Percentiles rank a stretch among this genome's conserved stretches.
These are phyloP conservation scores for Fusarium dimerum DNA, from an alignment of 2,329 filamentous ascomycete species.

Conservation along the genomic window DNA sequence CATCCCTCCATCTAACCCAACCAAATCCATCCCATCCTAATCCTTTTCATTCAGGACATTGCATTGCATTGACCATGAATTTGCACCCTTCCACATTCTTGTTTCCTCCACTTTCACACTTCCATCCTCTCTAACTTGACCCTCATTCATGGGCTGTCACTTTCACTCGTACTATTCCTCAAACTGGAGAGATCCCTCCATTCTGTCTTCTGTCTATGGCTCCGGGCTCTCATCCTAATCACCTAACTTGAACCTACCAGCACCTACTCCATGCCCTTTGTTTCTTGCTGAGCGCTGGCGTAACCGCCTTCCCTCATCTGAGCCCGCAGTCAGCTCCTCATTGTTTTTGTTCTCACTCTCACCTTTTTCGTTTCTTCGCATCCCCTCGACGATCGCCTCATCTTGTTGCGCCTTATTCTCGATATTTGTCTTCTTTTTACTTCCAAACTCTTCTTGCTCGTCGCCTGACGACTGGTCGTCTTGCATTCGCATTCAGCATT, in stretches of 20 bases:
- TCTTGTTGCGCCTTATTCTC: conserved; percentile 10
- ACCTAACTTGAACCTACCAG: conserved; percentile 20
- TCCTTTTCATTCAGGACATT: too few species aligned
- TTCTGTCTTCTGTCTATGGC: too few species aligned
- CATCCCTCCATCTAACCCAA: too few species aligned
- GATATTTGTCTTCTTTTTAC: conserved; percentile 10
- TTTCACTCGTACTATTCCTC: too few species aligned
- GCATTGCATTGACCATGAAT: neutral
- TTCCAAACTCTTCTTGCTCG: conserved; percentile 21
- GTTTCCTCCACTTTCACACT: neutral
- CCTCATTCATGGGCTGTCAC: too few species aligned
- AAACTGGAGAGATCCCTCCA: too few species aligned
- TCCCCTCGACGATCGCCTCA: conserved; percentile 13
- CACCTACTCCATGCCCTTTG: conserved; percentile 23
- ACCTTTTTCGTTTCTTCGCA: conserved; percentile 32
- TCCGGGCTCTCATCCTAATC: conserved; percentile 2
- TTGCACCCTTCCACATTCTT: neutral
- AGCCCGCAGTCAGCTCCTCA: conserved; percentile 13
- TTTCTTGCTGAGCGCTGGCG: conserved; percentile 22
- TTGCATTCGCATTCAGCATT: conserved; percentile 27
- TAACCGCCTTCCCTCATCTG: conserved; percentile 17
- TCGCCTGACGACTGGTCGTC: conserved; percentile 34
- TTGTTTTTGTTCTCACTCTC: conserved; percentile 24
- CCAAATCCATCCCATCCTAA: too few species aligned
- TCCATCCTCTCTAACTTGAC: conserved; percentile 14